phyloP scores from a whole-genome alignment of 2,329 filamentous ascomycete genomes.

The Aspergillus udagawae region DNA sequence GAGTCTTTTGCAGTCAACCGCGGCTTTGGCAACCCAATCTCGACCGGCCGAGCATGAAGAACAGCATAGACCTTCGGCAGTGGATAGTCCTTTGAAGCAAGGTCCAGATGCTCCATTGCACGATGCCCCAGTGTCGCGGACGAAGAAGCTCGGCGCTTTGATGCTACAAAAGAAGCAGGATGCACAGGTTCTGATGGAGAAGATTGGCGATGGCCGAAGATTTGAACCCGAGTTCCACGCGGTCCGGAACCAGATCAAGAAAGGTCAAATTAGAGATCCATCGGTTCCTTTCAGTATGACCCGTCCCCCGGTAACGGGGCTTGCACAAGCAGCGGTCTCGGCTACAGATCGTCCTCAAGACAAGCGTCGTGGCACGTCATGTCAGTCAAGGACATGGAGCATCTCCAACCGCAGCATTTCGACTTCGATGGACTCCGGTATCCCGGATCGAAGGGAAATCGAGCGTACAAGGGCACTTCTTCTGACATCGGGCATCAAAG shows the following conservation, averaged over 20 bases:
- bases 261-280: constrained; percentile 23
- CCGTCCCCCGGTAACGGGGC: constrained; percentile 44
- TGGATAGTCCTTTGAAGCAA: constrained; percentile 12
- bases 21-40: constrained; percentile 49
- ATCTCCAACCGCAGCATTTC: constrained; percentile 50
- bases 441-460: constrained; percentile 66
- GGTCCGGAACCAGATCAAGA: constrained; percentile 19
- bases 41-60: constrained; percentile 34
- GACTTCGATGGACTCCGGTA: constrained; percentile 29
- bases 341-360: constrained; percentile 19
- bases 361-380: constrained; percentile 34
- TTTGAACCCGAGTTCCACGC: constrained; percentile 27
- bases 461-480: constrained; percentile 73
- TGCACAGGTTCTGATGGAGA: constrained; percentile 5
- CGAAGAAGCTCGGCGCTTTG: constrained; percentile 3
- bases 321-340: constrained; percentile 39
- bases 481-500: constrained; percentile 83
- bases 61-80: constrained; percentile 22
- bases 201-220: constrained; percentile 23
- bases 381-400: constrained; percentile 53
- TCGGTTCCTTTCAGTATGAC: constrained; percentile 29
- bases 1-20: constrained; percentile 45
- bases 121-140: constrained; percentile 9
- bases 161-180: constrained; percentile 12
- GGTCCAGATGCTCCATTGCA: constrained; percentile 6